Evolutionary conservation across 1,284 basidiomycete species (phyloP), one percentile per base, ranked within the genome.

Genomic region (Trichosporon coremiiforme): DNA sequence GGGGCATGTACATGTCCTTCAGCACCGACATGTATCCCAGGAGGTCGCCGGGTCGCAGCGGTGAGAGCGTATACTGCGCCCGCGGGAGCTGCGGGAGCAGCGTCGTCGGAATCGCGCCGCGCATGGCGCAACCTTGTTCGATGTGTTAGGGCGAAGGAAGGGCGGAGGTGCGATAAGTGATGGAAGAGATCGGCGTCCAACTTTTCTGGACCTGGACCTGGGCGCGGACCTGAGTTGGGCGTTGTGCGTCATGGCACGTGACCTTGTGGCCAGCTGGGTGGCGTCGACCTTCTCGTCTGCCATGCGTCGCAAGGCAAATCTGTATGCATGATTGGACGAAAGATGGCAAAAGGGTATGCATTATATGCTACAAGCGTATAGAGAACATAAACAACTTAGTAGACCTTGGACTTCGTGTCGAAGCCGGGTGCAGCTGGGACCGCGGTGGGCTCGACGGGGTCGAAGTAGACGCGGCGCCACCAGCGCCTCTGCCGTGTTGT

Each of bases 1-100:
- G 81, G 8, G 81, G 81, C 41, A 80, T 70, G 73, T 74, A 22
- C 72, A 74, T 38, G 53, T 77, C 75, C 41, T 75, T 71, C 15
- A 82, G 73, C 7, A 78, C 68, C 8, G 73, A 72, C 68, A 82
- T 80, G 71, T 78, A 75, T 12, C 63, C 70, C 1, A 82, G 70
- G 15, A 82, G 69, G 35, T 76, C 77, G 15, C 68, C 17, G 0
- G 74, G 62, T 2, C 17, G 36, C 10, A 81, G 72, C n/a, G 80
- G 79, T 1, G 66, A 57, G 47, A 81, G 73, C n/a, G 78, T 75
- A 62, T 69, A 71, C 71, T 77, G 74, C 6, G 77, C 73, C 17
- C 76, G 74, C 13, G 81, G 79, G 0, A 82, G 75, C 35, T 70
- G 71, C 2, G 81, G 81, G 4, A 82, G 75, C 69, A 82, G 77